Evolutionary conservation across 768 basidiomycete species (phyloP), one percentile per base, ranked within the genome.

Genomic region (Tylopilus cervinicoccineus): DNA sequence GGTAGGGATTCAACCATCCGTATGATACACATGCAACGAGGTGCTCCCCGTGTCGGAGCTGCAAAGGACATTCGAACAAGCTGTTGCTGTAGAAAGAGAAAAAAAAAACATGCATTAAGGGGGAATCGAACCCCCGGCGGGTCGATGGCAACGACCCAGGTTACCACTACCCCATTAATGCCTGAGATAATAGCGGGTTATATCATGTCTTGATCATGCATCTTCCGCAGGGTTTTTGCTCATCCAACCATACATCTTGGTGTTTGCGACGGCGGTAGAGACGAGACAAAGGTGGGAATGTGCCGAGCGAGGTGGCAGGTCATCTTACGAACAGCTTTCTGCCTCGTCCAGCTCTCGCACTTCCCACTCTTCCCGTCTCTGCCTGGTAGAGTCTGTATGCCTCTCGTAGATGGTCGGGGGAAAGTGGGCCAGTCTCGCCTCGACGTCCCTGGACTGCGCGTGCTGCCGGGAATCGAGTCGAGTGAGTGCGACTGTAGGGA

Each of bases 321-420:
- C 43, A 92, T 55, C 79, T 72, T 19, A 86, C 79, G 62, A 94
- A 95, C 40, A 93, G 65, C 51, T 76, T 82, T 67, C 88, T 88
- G 24, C 80, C 74, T 48, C 80, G 72, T 46, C 87, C 56, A 1
- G 88, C 84, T 37, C 84, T 71, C 8, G 88, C 87, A 33, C 88
- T 80, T 0, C 90, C 91, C 2, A 93, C 86, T 34, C 80, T 76
- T 6, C 91, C 92, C 0, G 86, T 83, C 63, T 91, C 88, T 40
- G 80, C 72, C 60, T 89, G 86, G 60, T 93, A 95, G 57, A 81
- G 70, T 23, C 88, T 72, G 60, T 95, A 93, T 1, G 93, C 93
- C 63, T 93, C 92, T 6, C 93, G 85, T 11, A 95, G 72, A 64
- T 95, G 89, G 56, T 93, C 90, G 0, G 93, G 93, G 1, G 88